Evolutionary conservation across 2,329 filamentous ascomycete species (phyloP), one percentile per base, ranked within the genome.

Genomic region (Trichoderma atroviride): DNA sequence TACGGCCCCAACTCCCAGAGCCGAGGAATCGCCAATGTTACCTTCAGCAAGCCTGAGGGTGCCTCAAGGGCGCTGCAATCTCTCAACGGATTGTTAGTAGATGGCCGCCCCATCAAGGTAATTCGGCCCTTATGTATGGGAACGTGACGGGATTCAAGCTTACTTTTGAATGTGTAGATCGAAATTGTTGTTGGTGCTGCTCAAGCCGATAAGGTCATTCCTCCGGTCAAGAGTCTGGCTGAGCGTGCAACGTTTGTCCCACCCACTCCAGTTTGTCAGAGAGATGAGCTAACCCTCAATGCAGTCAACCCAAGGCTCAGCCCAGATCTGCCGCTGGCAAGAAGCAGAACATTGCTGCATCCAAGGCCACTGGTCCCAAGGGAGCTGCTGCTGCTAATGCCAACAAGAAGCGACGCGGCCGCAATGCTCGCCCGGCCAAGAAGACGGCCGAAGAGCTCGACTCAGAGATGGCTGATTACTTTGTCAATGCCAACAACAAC

Each of bases 391-490:
- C 79, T 59, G 80, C 82, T 59, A 83, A 81, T 56, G 83, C 82
- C 72, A 81, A 82, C 75, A 86, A 86, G 80, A 87, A 85, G 78
- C 84, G 86, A 69, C 84, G 84, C 72, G 80, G 78, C 53, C 89
- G 89, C 74, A 91, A 84, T 76, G 84, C 86, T 73, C 88, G 91
- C 75, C 86, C 91, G 74, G 83, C 89, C 76, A 85, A 96, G 84
- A 98, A 98, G 92, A 97, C 94, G 0, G 89, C 91, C 1, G 95
- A 97, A 79, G 94, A 99, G 83, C 89, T 99, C 31, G 96, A 99
- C 79, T 94, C 93, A 5, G 96, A 99, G 81, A 99, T 99, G 96
- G 90, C 89, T 24, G 96, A 98, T 81, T 99, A 99, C 84, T 98
- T 96, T 79, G 89, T 86, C 52, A 79, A 81, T 70, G 75, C 76